Evolutionary conservation across 345 rosid genomes (phyloP), one percentile per base, ranked within the genome.

Genomic region (Angophora floribunda): DNA sequence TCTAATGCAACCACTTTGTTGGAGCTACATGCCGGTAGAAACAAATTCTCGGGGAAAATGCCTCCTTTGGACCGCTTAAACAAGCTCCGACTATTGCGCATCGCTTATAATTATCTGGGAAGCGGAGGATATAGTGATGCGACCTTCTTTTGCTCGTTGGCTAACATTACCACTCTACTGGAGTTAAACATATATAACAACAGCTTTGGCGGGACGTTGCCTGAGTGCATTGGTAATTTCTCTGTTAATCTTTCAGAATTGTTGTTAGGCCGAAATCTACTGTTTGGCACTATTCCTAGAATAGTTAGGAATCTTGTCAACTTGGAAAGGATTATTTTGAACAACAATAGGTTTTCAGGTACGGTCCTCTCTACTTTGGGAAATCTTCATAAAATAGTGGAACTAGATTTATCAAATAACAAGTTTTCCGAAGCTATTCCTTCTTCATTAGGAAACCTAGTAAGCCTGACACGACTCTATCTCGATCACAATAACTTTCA

Each of bases 361-460:
- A 28, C 15, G 11, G 82, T 92, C 10, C 93, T 92, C 49, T 1
- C 86, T 1, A 85, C 75, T 1, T 89, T 91, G 10, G 89, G 87
- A 12, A 89, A 91, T 53, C 89, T 90, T 55, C 86, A 63, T 55
- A 80, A 87, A 52, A 30, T 92, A 79, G 67, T n/a, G 15, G 10
- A 1, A 0, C 13, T 91, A 4, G 41, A 13, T 1, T 7, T 90
- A 2, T 52, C 30, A 4, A 5, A 65, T 49, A 90, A 88, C 70
- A 45, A 44, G 1, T 65, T 91, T 7, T 51, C 88, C 0, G 92
- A 93, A 28, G 82, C 78, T 6, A 85, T 89, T 28, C 92, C 91
- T 13, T 44, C 87, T n/a, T 92, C 92, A 6, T 22, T 93, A 86
- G 13, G 91, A 92, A 55, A 44, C 88, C 13, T 87, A 87, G 24